Base-by-base conservation (phyloP, 2,329 filamentous ascomycete species). In the Arachnomyces sp. region DNA sequence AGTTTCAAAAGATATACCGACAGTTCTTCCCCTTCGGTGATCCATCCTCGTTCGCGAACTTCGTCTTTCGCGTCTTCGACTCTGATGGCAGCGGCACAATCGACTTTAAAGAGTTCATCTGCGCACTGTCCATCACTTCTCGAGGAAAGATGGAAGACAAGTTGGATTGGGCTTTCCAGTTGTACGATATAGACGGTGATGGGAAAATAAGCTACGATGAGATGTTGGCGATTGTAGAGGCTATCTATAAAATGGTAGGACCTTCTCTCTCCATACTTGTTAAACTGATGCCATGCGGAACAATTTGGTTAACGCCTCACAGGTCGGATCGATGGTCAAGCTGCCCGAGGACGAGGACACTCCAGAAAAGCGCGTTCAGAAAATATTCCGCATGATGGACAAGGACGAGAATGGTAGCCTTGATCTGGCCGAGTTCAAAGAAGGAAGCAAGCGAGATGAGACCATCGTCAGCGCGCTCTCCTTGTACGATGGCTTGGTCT, bases 331-430 rank as follows among this genome's bases (percentile, higher is more conserved):
- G 38, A 98, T 98, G 92, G 92, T 98, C 56, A 96, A 96, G 68
- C 76, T 98, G 33, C 92, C 92, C 38, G 88, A 95, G 66, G 92
- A 98, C 68, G 92, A 98, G 72, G 90, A 98, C 68, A 98, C 92
- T 42, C 92, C 92, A 13, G 90, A 96, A 74, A 98, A 98, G 74
- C 84, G 92, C 49, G 92, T 98, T 48, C 81, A 76, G 67, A 98
- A 98, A 75, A 96, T 98, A 65, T 98, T 98, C 75, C 77, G 84
- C 57, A 96, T 96, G 92, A 98, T 98, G 92, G 92, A 98, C 74
- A 98, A 98, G 76, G 92, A 98, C 63, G 90, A 96, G 71, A 96
- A 96, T 61, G 92, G 90, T 54, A 93, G 86, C 59, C 71, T 98
- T 55, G 90, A 96, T 63, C 90, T 95, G 77, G 84, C 89, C 46